A percentile compares a stretch with the other conserved stretches of the same genome.
Conservation (phyloP, 2,329 filamentous ascomycete genomes). For the Lasiodiplodia sp. region DNA sequence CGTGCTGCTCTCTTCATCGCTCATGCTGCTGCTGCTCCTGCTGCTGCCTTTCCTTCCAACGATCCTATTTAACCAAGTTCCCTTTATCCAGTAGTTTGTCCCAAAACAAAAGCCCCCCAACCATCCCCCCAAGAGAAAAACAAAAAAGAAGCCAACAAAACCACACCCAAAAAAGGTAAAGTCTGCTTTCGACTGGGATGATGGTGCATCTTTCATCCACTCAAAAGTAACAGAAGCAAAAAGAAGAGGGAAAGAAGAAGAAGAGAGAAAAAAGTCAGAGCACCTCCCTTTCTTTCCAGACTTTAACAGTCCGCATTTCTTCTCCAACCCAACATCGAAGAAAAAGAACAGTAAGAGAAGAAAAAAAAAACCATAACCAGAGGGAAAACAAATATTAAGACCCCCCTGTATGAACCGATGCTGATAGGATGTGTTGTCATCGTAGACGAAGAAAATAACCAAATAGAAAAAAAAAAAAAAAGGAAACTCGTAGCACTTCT, state of each 20-base stretch:
- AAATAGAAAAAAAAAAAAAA: background rate
- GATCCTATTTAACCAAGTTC: background rate
- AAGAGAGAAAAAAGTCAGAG: background rate
- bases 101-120: background rate
- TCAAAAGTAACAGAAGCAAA: background rate
- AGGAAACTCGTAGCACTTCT: constrained; percentile 26
- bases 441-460: background rate
- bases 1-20: no score
- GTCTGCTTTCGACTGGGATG: background rate
- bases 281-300: background rate
- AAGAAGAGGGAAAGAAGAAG: background rate
- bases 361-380: background rate
- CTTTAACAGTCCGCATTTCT: background rate
- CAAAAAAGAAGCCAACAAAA: background rate
- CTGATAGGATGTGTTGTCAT: background rate
- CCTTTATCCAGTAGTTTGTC: background rate
- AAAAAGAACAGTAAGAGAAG: background rate
- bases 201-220: background rate
- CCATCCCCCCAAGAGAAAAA: background rate
- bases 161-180: background rate
- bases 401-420: background rate
- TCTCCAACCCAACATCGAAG: background rate
- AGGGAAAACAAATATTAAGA: background rate
- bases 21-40: no score
- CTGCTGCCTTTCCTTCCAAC: no score